Base-by-base conservation (phyloP, 2,329 filamentous ascomycete genomes). In the Diplodia corticola region DNA sequence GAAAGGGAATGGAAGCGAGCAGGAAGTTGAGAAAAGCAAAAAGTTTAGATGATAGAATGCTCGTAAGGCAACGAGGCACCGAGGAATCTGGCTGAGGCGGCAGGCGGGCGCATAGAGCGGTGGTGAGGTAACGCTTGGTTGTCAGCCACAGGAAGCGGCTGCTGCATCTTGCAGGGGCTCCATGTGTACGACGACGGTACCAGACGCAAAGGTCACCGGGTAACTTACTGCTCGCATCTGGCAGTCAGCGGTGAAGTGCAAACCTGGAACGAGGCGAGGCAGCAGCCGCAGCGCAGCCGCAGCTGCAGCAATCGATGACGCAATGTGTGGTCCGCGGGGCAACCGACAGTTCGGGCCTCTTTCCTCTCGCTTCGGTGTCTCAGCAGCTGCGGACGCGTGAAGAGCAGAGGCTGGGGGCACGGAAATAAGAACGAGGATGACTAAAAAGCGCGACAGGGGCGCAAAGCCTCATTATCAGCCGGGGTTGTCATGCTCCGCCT, bases 401-500 rank as follows among this genome's bases (percentile, higher is more conserved):
- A 57, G 30, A 55, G 9, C 24, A 20, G 40, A 46, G 40, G 55
- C 55, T 30, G 24, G 33, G 26, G 6, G 20, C 55, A 46, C 40
- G 40, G 55, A 17, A 15, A 60, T 20, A 60, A 30, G 57, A 5
- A n/a, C 5, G 44, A 17, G 13, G n/a, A 49, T 49, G 57, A 61
- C 40, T 61, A 61, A 49, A 35, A 24, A 61, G 35, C 49, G 57
- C 55, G 48, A 59, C 28, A n/a, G 17, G 13, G 40, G 40, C 22
- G 22, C 28, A 28, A 46, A 44, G 57, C 57, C 57, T 61, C 57
- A 24, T 17, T 5, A 61, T 61, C 57, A 61, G 57, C 57, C 57
- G 57, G 57, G 44, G 20, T 46, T 61, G 57, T 61, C 57, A 49
- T 61, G 57, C 57, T 61, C 44, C 57, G 57, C 57, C 57, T 61